Evolutionary conservation across 345 rosid genomes (phyloP).

Genomic region (Rhodamnia argentea): DNA sequence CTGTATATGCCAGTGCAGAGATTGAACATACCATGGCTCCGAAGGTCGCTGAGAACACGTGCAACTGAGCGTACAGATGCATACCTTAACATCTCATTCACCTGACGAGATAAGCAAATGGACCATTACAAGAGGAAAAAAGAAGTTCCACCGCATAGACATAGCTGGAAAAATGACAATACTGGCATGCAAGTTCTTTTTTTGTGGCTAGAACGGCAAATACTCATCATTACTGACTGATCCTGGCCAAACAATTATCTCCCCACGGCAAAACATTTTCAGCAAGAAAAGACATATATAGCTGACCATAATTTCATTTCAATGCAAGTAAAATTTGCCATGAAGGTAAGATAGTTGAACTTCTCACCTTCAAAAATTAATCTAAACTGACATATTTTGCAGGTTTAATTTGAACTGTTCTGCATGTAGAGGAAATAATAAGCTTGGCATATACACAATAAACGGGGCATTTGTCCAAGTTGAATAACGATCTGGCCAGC

Average conservation of each 20-base stretch:
- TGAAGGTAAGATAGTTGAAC: not conserved
- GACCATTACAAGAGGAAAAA: not conserved
- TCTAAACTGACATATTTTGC: not conserved
- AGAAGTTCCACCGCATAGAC: not conserved
- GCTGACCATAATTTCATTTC: not conserved
- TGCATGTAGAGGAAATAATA: not conserved
- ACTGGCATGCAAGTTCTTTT: not conserved
- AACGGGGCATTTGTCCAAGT: not conserved
- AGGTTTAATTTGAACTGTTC: not conserved
- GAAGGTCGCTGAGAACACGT: constrained; percentile 52
- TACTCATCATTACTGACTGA: not conserved
- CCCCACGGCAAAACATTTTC: not conserved
- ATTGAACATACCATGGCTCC: constrained; percentile 52
- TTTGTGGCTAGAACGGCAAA: not conserved
- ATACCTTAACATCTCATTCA: constrained; percentile 60
- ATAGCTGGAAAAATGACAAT: not conserved
- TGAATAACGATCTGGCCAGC: not conserved
- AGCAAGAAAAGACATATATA: not conserved
- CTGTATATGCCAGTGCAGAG: not conserved
- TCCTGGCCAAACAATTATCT: not conserved
- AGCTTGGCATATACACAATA: not conserved
- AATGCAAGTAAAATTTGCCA: not conserved
- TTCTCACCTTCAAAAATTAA: not conserved
- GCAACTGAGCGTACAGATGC: constrained; percentile 53
- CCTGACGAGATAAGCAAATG: constrained; percentile 27